Conservation (phyloP, 2,329 filamentous ascomycete genomes). For the Sclerotinia spermophila region DNA sequence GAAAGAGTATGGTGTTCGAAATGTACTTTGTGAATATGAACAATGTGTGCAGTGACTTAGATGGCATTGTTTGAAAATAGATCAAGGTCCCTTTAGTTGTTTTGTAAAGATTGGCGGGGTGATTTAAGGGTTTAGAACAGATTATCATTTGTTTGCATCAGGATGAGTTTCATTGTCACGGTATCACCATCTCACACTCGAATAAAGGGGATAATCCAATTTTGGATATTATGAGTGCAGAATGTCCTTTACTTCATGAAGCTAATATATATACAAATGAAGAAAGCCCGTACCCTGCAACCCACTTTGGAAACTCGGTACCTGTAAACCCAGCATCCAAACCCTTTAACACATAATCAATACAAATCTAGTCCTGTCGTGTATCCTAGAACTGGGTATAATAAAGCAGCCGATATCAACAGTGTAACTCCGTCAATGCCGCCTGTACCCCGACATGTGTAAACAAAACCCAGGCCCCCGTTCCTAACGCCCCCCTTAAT, state of each 20-base stretch:
- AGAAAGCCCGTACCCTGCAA: neutral
- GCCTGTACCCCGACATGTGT: neutral
- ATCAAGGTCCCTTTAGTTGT: neutral
- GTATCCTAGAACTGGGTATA: slow-evolving; percentile 4
- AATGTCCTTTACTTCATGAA: neutral
- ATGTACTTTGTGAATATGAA: neutral
- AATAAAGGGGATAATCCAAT: neutral
- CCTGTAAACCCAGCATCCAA: neutral
- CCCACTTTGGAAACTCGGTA: neutral
- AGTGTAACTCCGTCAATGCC: neutral
- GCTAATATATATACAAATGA: neutral
- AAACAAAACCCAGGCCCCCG: neutral
- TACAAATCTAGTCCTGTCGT: slow-evolving; percentile 1
- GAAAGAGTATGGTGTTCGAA: neutral
- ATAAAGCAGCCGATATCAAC: neutral
- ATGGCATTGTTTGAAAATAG: neutral
- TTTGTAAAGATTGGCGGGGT: neutral
- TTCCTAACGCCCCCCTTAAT: neutral
- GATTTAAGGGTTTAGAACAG: neutral
- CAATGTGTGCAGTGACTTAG: neutral
- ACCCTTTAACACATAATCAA: too few relatives aligned
- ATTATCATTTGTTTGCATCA: neutral
- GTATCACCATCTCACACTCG: neutral
- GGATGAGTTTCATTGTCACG: neutral
- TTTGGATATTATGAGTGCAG: neutral